Base-by-base conservation (phyloP, 768 basidiomycete genomes). In the Boletus pseudopeckii region DNA sequence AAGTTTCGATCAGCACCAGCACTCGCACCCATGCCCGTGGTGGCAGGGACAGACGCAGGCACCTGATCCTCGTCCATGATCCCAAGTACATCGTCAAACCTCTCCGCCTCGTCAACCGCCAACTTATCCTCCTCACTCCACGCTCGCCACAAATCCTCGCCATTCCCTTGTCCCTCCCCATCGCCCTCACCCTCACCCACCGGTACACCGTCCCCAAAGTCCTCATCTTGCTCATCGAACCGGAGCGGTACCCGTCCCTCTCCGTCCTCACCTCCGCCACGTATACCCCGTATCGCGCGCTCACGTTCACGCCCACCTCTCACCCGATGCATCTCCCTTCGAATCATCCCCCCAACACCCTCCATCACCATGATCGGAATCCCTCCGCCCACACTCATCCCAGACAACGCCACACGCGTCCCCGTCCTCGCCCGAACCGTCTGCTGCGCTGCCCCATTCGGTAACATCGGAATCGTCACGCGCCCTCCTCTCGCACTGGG, bases 211-310 rank as follows among this genome's bases (percentile, higher is more conserved):
- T 60, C 18, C 73, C 49, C 60, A 56, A 86, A 82, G 45, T 84
- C 83, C 50, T 87, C 84, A 50, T 87, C 86, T 53, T 83, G 82
- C 61, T 87, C 84, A 48, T 84, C 84, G 63, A 88, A 87, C 60
- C 77, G 75, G n/a, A 79, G 69, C 10, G 72, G 71, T 0, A 75
- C 75, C 1, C 56, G 61, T n/a, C 50, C 59, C 11, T 49, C 54
- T 1, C 20, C 33, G 5, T 46, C 47, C 33, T 7, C 48, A 15
- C 20, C 22, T 3, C 42, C 32, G 9, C 34, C 50, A 8, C 18
- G 44, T 7, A 8, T 46, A 41, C 26, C 33, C 22, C 11, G n/a
- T 20, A 32, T n/a, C n/a, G 5, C 37, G 40, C 11, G 40, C n/a
- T 15, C 56, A 26, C 41, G 45, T 20, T 46, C 44, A 8, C 53